Percentiles rank a stretch among this genome's conserved stretches.
phyloP scores from a whole-genome alignment of 140 eudicot species.

The Anethum foeniculum region DNA sequence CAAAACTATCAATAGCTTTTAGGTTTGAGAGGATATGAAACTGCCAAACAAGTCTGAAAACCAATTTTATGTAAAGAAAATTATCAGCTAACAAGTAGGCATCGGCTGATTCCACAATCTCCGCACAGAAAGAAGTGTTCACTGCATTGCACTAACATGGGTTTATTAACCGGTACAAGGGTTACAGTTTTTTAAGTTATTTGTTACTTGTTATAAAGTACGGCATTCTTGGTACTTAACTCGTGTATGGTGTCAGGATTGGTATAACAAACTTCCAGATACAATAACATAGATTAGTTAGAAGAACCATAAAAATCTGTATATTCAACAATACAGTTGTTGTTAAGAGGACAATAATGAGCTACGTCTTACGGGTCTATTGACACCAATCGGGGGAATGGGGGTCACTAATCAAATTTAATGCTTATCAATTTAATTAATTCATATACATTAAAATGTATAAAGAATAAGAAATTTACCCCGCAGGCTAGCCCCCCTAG shows the following conservation, averaged over 20 bases:
- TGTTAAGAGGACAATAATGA: background rate
- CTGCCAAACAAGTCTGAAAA: too few relatives aligned
- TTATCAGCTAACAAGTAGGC: too few relatives aligned
- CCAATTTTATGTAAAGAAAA: too few relatives aligned
- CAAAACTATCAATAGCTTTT: too few relatives aligned
- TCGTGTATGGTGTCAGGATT: background rate
- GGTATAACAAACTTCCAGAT: background rate
- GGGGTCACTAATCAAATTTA: background rate
- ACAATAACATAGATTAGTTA: background rate
- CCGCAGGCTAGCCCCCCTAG: constrained; percentile 89
- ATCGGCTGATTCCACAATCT: too few relatives aligned
- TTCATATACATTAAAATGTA: background rate
- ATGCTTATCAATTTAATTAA: background rate
- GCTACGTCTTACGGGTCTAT: background rate
- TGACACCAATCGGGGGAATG: background rate
- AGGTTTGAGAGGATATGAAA: too few relatives aligned
- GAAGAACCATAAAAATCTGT: background rate
- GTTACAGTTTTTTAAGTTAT: too few relatives aligned
- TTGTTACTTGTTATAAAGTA: too few relatives aligned
- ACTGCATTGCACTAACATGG: too few relatives aligned
- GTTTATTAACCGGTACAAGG: too few relatives aligned
- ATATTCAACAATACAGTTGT: background rate
- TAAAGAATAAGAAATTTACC: constrained; percentile 36
- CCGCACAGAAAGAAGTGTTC: too few relatives aligned
- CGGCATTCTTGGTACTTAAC: background rate